A percentile compares a stretch with the other conserved stretches of the same genome.
Evolutionary conservation across 2,329 filamentous ascomycete species (phyloP).

Genomic region (Penicillium crustosum): DNA sequence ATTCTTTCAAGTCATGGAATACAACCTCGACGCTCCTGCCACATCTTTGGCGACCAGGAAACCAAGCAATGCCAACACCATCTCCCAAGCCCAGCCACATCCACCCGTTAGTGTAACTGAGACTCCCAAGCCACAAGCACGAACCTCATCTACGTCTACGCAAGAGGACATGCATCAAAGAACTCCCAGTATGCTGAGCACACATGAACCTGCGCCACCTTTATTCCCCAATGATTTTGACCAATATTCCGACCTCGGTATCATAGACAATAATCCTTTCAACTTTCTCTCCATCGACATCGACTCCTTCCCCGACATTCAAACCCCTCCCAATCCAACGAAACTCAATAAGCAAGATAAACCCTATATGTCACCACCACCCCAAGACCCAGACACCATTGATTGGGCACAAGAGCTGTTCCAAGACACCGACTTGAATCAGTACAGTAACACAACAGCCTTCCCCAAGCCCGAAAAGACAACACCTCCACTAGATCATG

Average conservation of each 20-base stretch:
- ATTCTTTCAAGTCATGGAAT: constrained; percentile 36
- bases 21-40: constrained; percentile 21
- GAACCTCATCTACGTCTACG: not conserved
- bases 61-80: constrained; percentile 18
- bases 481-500: not conserved
- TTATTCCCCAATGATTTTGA: constrained; percentile 28
- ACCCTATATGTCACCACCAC: constrained; percentile 7
- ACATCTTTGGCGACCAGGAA: constrained; percentile 15
- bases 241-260: constrained; percentile 17
- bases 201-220: constrained; percentile 1
- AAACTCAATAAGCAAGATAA: not conserved
- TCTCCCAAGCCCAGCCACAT: constrained; percentile 10
- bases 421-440: constrained; percentile 19
- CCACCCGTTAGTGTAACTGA: not conserved
- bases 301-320: constrained; percentile 24
- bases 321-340: constrained; percentile 4
- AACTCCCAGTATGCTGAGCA: constrained; percentile 10
- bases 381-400: constrained; percentile 23
- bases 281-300: constrained; percentile 29
- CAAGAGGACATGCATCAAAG: constrained; percentile 1
- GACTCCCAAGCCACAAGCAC: not conserved
- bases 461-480: constrained; percentile 3
- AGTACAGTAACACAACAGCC: constrained; percentile 13
- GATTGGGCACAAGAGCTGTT: constrained; percentile 37
- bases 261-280: constrained; percentile 19